phyloP scores from a whole-genome alignment of 1,284 basidiomycete species.

The Cutaneotrichosporon cavernicola region DNA sequence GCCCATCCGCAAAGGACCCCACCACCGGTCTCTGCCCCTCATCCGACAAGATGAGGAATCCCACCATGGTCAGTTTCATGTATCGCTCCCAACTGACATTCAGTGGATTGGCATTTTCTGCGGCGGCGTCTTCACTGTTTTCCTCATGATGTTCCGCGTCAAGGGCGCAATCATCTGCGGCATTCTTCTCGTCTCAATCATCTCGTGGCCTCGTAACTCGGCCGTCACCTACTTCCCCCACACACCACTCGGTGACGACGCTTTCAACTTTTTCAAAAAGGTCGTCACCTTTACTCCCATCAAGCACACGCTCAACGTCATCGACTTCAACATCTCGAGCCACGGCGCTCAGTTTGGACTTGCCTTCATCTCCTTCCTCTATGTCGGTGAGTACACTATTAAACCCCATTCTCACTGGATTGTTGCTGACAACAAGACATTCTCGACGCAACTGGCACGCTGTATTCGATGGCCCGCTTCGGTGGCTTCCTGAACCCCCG shows the following conservation, averaged over 20 bases:
- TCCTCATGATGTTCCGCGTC: constrained; percentile 81
- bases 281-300: constrained; percentile 58
- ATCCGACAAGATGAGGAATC: constrained; percentile 56
- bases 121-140: constrained; percentile 75
- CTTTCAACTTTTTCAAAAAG: constrained; percentile 83
- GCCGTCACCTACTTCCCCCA: constrained; percentile 80
- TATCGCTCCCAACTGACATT: constrained; percentile 39
- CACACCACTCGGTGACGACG: constrained; percentile 64
- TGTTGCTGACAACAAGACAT: constrained; percentile 54
- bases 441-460: constrained; percentile 68
- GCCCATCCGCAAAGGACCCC: constrained; percentile 41
- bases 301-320: constrained; percentile 22
- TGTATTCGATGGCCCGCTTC: constrained; percentile 89
- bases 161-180: constrained; percentile 58
- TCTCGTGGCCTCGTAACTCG: constrained; percentile 81
- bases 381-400: constrained; percentile 72
- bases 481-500: constrained; percentile 82
- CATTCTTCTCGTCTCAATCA: constrained; percentile 79
- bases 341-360: constrained; percentile 24
- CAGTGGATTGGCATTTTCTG: constrained; percentile 86
- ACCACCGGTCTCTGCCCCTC: constrained; percentile 61
- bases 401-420: constrained; percentile 57
- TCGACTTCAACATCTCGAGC: constrained; percentile 21
- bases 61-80: constrained; percentile 17
- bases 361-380: constrained; percentile 63